These are phyloP conservation scores for Kalmusia sp. DNA, from an alignment of 2,329 filamentous ascomycete species.

Conservation along the genomic window DNA sequence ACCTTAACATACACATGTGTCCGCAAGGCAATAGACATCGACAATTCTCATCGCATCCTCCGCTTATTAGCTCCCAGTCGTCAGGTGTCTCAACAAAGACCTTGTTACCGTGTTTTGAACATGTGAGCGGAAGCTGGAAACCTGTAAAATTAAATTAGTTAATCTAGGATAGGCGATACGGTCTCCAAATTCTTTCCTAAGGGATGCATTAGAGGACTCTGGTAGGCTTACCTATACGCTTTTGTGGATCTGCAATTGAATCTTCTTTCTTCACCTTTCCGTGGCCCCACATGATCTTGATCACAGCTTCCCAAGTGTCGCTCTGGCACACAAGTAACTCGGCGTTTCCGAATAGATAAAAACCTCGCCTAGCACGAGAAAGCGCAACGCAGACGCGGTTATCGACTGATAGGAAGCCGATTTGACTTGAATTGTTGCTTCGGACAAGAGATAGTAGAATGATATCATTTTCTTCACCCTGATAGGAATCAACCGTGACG, in stretches of 20 bases:
- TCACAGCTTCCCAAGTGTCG: constrained; percentile 60
- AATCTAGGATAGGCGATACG: no score
- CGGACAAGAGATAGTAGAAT: constrained; percentile 82
- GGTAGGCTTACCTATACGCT: constrained; percentile 52
- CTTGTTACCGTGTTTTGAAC: constrained; percentile 63
- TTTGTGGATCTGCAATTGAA: constrained; percentile 23
- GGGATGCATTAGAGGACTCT: no score
- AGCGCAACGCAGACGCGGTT: constrained; percentile 69
- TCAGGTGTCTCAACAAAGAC: constrained; percentile 55
- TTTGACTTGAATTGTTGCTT: constrained; percentile 63
- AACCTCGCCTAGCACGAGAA: constrained; percentile 75
- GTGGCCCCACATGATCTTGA: constrained; percentile 54
- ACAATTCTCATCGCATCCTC: constrained; percentile 38
- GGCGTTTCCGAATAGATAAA: constrained; percentile 86
- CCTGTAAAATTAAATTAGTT: background rate
- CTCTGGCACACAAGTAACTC: constrained; percentile 57
- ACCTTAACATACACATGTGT: constrained; percentile 41
- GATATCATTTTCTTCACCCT: constrained; percentile 89
- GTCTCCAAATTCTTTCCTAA: no score
- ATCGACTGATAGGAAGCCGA: constrained; percentile 76
- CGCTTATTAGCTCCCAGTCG: constrained; percentile 39
- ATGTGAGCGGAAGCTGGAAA: constrained; percentile 67
- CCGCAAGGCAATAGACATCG: constrained; percentile 38
- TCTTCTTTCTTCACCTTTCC: constrained; percentile 41
- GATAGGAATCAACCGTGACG: constrained; percentile 85